These are phyloP conservation scores for Bryoerythrophyllum caledonicum DNA, from an alignment of 225 moss, liverwort and hornwort species.

Conservation along the genomic window DNA sequence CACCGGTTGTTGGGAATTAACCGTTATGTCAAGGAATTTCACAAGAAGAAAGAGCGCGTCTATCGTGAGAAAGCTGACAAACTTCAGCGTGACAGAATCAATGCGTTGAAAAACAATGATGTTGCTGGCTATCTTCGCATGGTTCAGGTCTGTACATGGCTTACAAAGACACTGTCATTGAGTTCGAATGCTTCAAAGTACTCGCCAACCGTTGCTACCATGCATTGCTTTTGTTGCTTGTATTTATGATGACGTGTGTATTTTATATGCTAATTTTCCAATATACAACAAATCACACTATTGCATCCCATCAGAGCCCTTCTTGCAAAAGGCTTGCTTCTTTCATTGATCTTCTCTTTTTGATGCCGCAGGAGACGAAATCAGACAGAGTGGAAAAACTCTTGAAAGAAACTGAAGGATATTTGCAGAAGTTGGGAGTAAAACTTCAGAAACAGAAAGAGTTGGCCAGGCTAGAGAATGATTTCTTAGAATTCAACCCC, in stretches of 20 bases:
- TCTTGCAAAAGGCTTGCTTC: conserved; percentile 5
- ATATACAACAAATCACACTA: not conserved
- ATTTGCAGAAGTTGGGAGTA: conserved; percentile 92
- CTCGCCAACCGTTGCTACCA: not conserved
- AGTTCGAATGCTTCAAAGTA: not conserved
- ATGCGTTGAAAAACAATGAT: conserved; percentile 96
- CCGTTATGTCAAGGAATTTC: conserved; percentile 91
- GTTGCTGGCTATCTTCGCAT: conserved; percentile 99
- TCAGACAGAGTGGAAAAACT: conserved; percentile 98
- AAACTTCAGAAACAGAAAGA: conserved; percentile 95
- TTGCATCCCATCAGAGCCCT: conserved; percentile 8
- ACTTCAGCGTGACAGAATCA: conserved; percentile 96
- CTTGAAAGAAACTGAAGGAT: conserved; percentile 89
- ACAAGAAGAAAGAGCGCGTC: conserved; percentile 91
- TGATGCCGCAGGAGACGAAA: conserved; percentile 76
- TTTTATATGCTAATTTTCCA: not conserved
- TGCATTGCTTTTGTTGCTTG: conserved; percentile 3
- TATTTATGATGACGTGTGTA: not conserved
- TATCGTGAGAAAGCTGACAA: conserved; percentile 94
- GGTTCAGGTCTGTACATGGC: conserved; percentile 78
- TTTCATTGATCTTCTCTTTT: conserved; percentile 23
- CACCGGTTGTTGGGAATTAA: conserved; percentile 79
- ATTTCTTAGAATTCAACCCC: conserved; percentile 49
- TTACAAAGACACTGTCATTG: not conserved
- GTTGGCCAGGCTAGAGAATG: conserved; percentile 56